Conservation (phyloP, 2,329 filamentous ascomycete genomes). For the Aureobasidium sp. region DNA sequence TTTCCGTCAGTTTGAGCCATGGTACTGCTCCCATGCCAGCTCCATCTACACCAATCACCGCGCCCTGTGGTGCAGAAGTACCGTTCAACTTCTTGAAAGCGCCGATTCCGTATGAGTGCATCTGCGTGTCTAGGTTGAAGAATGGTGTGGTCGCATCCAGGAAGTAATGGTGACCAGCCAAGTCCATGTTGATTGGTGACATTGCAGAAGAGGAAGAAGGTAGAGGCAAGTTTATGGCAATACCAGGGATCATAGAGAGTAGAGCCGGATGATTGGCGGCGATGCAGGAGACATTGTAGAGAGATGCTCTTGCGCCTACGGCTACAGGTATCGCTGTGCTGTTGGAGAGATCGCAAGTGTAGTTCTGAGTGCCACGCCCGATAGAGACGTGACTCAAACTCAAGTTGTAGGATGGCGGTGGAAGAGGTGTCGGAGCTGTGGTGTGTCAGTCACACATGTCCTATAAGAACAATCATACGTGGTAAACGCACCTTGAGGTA, state of each 20-base stretch:
- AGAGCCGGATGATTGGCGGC: conserved; percentile 75
- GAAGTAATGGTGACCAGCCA: conserved; percentile 89
- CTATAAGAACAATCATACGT: background rate
- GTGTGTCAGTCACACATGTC: background rate
- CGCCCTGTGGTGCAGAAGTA: conserved; percentile 67
- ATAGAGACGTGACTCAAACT: conserved; percentile 81
- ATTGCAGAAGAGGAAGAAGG: conserved; percentile 43
- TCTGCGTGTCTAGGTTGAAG: conserved; percentile 77
- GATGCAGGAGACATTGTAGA: conserved; percentile 90
- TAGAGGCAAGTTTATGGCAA: conserved; percentile 74
- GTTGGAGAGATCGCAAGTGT: conserved; percentile 75
- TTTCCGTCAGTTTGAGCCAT: conserved; percentile 77
- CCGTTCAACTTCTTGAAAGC: conserved; percentile 70
- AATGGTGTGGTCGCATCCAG: conserved; percentile 73
- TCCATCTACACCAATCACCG: conserved; percentile 62
- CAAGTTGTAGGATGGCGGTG: conserved; percentile 66
- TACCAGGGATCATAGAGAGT: conserved; percentile 68
- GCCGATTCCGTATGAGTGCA: conserved; percentile 62
- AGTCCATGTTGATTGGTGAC: conserved; percentile 63
- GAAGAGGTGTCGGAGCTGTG: conserved; percentile 55
- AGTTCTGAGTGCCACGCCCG: conserved; percentile 93
- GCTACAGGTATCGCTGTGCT: conserved; percentile 68
- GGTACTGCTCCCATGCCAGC: conserved; percentile 74
- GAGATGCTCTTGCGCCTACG: conserved; percentile 79
- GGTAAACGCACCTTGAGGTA: conserved; percentile 5